phyloP scores from a whole-genome alignment of 495 filamentous ascomycete species.

The Aspergillus egyptiacus region DNA sequence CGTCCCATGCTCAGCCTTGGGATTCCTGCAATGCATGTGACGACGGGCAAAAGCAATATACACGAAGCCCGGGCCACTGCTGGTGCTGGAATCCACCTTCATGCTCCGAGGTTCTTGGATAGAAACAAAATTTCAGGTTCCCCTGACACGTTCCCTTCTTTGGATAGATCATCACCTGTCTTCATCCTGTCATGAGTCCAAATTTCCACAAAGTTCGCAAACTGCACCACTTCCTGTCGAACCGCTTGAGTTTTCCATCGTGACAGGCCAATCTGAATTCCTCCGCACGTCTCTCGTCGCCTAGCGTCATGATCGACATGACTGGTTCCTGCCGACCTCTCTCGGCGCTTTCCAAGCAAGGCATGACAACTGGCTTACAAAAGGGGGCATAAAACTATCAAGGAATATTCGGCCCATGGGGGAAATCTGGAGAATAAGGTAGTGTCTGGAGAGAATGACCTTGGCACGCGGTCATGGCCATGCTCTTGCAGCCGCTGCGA shows the following conservation, averaged over 20 bases:
- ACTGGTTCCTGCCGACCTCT: neutral
- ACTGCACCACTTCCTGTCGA: neutral
- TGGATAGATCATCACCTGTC: too few species aligned
- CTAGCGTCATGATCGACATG: conserved; percentile 1
- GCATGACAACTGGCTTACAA: neutral
- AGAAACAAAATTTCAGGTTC: too few species aligned
- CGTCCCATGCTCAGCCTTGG: too few species aligned
- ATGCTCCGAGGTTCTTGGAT: too few species aligned
- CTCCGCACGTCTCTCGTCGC: neutral
- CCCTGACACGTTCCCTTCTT: too few species aligned
- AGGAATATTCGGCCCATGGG: too few species aligned
- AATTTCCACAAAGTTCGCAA: too few species aligned
- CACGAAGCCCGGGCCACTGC: neutral
- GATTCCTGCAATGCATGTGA: too few species aligned
- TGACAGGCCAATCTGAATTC: neutral
- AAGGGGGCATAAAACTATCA: too few species aligned
- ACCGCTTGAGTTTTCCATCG: neutral
- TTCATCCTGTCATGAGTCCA: too few species aligned
- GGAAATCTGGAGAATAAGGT: too few species aligned
- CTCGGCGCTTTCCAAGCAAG: neutral
- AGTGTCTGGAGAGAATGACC: neutral
- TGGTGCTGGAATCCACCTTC: too few species aligned
- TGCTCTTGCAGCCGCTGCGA: neutral
- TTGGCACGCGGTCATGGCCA: neutral
- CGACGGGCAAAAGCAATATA: neutral